A percentile compares a stretch with the other conserved stretches of the same genome.
Evolutionary conservation across 345 rosid genomes (phyloP).

Genomic region (Gossypium stocksii): DNA sequence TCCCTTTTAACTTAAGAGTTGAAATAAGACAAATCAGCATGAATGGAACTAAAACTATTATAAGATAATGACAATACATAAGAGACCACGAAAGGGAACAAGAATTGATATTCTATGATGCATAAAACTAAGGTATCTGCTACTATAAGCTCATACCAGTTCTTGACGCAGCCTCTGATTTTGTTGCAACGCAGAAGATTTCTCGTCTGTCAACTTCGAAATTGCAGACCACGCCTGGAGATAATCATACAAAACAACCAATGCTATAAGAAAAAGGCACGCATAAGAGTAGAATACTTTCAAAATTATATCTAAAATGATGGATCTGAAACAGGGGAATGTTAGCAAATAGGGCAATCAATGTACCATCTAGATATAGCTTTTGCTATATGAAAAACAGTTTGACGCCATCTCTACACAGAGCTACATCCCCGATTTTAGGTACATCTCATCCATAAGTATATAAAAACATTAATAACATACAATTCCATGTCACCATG

Average conservation of each 20-base stretch:
- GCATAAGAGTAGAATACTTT: background rate
- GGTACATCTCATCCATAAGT: background rate
- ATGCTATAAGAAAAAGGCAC: background rate
- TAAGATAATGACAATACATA: background rate
- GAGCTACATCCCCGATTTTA: background rate
- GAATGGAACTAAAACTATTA: background rate
- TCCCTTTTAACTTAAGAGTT: background rate
- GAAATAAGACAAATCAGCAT: background rate
- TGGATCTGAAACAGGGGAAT: background rate
- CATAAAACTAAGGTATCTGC: slow-evolving; percentile 5
- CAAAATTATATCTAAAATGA: background rate
- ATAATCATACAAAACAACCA: slow-evolving; percentile 14
- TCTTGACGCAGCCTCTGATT: slow-evolving; percentile 56
- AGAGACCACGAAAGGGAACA: background rate
- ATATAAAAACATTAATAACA: background rate
- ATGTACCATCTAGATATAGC: background rate
- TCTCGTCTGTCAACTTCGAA: slow-evolving; percentile 73
- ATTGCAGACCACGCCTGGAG: slow-evolving; percentile 69
- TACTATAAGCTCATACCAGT: slow-evolving; percentile 43
- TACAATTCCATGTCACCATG: background rate
- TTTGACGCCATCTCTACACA: background rate
- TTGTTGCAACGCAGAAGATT: slow-evolving; percentile 53
- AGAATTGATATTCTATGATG: background rate
- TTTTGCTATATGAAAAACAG: background rate
- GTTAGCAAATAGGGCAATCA: background rate